Evolutionary conservation across 176 grass and related monocot species (phyloP).

Genomic region (Oryza meyeriana): DNA sequence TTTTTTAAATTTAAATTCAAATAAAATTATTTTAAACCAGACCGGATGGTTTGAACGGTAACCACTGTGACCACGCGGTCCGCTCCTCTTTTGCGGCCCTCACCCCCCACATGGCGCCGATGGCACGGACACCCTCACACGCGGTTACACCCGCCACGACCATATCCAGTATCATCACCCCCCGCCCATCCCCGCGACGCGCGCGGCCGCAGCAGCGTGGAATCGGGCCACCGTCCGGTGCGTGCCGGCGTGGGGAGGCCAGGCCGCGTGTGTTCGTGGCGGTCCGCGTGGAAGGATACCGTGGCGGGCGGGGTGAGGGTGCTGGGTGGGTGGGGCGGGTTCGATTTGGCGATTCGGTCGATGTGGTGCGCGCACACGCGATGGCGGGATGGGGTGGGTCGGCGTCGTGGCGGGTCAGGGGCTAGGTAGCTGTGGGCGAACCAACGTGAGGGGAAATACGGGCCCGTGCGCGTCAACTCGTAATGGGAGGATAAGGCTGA

Average conservation of each 20-base stretch:
- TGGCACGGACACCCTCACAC: background rate
- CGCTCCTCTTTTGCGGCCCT: background rate
- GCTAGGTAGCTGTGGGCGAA: background rate
- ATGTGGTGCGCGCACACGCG: slow-evolving; percentile 22
- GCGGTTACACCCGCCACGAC: background rate
- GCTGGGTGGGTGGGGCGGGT: too few relatives aligned
- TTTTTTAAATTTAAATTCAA: too few relatives aligned
- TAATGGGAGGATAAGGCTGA: slow-evolving; percentile 15
- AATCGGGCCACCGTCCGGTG: too few relatives aligned
- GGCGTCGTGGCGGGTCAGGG: background rate
- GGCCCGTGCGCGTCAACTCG: slow-evolving; percentile 34
- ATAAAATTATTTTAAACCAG: too few relatives aligned
- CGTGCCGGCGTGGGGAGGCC: too few relatives aligned
- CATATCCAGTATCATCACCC: too few relatives aligned
- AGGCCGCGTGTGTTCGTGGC: too few relatives aligned
- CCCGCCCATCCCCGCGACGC: too few relatives aligned
- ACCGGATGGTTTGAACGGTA: too few relatives aligned
- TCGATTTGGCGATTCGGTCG: background rate
- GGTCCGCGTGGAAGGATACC: background rate
- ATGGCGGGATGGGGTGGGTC: background rate
- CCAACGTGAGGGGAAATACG: background rate
- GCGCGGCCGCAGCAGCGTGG: too few relatives aligned
- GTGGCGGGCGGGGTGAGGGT: too few relatives aligned
- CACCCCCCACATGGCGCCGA: background rate
- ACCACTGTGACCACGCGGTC: background rate